Percentiles rank a stretch among this genome's conserved stretches.
Conservation (phyloP, 345 rosid genomes). For the Theobroma cacao region DNA sequence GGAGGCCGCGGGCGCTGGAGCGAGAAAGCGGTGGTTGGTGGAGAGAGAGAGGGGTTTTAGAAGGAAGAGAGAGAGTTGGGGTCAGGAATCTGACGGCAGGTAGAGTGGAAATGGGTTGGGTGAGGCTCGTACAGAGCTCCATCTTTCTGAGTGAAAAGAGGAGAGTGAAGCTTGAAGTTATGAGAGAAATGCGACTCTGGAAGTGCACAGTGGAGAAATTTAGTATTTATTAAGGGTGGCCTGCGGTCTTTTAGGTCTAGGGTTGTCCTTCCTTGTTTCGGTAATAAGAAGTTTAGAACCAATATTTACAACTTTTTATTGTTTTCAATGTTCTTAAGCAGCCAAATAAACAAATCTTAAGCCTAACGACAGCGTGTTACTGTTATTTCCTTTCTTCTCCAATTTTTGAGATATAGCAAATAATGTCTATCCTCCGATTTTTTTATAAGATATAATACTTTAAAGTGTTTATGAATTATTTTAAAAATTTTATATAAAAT, state of each 20-base stretch:
- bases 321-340: no score
- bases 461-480: no score
- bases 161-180: no score
- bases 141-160: background rate
- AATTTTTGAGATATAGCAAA: no score
- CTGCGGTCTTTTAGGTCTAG: background rate
- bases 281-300: no score
- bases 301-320: no score
- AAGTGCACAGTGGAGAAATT: background rate
- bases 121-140: constrained; percentile 4
- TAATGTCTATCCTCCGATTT: no score
- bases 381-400: no score
- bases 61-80: background rate
- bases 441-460: no score
- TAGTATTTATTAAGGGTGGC: background rate
- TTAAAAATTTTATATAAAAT: no score
- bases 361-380: no score
- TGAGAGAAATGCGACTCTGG: background rate
- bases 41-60: background rate
- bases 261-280: background rate
- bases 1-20: background rate
- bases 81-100: background rate
- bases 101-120: background rate
- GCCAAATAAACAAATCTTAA: no score
- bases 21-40: background rate